A percentile compares a stretch with the other conserved stretches of the same genome.
These are phyloP conservation scores for Globisporangium iwayamae DNA, from an alignment of 352 stramenopile species.

Conservation along the genomic window DNA sequence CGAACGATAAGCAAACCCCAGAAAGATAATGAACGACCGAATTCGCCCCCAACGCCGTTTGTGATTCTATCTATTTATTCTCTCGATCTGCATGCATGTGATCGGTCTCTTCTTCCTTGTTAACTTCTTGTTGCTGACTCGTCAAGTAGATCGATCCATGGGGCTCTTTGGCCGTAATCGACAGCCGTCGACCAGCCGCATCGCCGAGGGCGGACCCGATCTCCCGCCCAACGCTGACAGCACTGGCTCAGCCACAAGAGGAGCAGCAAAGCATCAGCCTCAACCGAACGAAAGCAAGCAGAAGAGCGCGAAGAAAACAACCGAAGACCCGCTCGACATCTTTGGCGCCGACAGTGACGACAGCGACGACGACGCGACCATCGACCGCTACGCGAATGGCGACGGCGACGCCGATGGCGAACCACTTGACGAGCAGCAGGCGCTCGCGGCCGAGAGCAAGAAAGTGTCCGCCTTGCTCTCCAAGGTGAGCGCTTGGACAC, in stretches of 20 bases:
- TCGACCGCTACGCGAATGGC: constrained; percentile 58
- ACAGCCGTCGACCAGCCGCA: constrained; percentile 16
- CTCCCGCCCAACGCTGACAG: neutral
- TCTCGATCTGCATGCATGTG: neutral
- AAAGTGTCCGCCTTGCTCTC: constrained; percentile 67
- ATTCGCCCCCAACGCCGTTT: neutral
- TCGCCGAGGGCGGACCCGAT: constrained; percentile 32
- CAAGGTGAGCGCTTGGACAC: constrained; percentile 31
- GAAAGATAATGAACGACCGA: neutral
- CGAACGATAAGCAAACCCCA: neutral
- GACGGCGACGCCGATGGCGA: constrained; percentile 18
- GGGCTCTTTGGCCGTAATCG: constrained; percentile 35
- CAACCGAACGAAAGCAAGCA: neutral
- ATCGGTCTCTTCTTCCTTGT: neutral
- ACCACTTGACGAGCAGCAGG: constrained; percentile 22
- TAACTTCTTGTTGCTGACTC: neutral
- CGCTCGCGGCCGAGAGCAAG: constrained; percentile 39
- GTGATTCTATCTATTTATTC: constrained; percentile 2
- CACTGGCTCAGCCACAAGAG: neutral
- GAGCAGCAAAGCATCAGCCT: neutral
- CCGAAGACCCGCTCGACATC: constrained; percentile 39
- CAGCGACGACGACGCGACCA: constrained; percentile 79
- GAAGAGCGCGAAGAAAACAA: constrained; percentile 13
- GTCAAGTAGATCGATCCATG: constrained; percentile 18
- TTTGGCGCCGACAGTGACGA: constrained; percentile 75